These are phyloP conservation scores for Stephanocyclus meneghinianus DNA, from an alignment of 352 stramenopile species.

Conservation along the genomic window DNA sequence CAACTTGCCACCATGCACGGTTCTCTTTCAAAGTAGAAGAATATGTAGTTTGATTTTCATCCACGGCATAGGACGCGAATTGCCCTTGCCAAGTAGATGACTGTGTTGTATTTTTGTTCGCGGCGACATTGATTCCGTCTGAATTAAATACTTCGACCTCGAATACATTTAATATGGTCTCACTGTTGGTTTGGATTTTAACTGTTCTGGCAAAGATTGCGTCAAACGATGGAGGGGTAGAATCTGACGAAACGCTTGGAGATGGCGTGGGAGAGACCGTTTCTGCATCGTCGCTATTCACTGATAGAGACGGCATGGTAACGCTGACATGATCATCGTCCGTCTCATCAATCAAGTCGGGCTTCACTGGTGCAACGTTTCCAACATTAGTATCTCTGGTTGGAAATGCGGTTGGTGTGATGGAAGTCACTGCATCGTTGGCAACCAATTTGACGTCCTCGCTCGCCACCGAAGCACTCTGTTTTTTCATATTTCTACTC, in stretches of 20 bases:
- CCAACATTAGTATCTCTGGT: too few species aligned
- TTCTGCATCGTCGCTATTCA: background rate
- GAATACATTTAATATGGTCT: constrained; percentile 12
- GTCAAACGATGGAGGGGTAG: background rate
- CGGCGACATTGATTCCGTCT: background rate
- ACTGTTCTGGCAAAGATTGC: constrained; percentile 6
- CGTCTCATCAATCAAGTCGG: too few species aligned
- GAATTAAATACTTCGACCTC: background rate
- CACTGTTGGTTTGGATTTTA: constrained; percentile 14
- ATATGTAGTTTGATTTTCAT: constrained; percentile 1
- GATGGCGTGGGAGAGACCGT: background rate
- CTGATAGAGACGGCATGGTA: background rate
- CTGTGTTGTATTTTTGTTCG: constrained; percentile 11
- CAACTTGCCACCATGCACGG: constrained; percentile 9
- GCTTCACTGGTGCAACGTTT: too few species aligned
- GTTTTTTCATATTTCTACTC: background rate
- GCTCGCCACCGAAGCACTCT: background rate
- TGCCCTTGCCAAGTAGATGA: constrained; percentile 3
- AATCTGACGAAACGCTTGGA: background rate
- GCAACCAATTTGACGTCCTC: background rate
- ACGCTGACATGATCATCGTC: too few species aligned
- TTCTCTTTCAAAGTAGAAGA: constrained; percentile 1
- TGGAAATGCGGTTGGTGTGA: too few species aligned
- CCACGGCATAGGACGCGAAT: constrained; percentile 1
- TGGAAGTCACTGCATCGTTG: too few species aligned